Base-by-base conservation (phyloP, 1,284 basidiomycete genomes). In the Trichosporon faecale region DNA sequence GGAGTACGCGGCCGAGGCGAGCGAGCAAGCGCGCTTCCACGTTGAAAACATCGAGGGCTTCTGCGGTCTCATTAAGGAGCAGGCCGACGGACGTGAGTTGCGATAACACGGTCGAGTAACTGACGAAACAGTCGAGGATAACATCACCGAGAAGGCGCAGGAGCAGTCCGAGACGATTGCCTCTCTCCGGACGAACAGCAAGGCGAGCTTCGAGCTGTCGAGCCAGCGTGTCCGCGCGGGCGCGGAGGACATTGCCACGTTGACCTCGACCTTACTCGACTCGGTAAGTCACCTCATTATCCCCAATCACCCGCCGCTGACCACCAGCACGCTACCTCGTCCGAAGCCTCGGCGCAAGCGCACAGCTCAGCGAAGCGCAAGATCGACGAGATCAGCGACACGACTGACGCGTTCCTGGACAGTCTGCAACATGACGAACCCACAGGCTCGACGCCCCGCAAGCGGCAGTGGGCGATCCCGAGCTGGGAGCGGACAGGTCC, bases 361-460 rank as follows among this genome's bases (percentile, higher is more conserved):
- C 65, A 79, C 65, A 29, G 67, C 4, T 31, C 65, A 9, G 71
- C 80, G 11, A 70, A 74, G 35, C 55, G 69, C 4, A 68, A 75
- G 9, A 70, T 85, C 35, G 67, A 73, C 18, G 46, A 66, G 4
- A 76, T 84, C 46, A 70, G 74, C 21, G 52, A 66, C 27, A 70
- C 77, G 16, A 80, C 84, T 0, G 68, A 69, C 0, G 80, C 81
- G 75, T 78, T 84, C 16, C 65, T 74, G 6, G 69, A 70, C 4
- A 77, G 77, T 12, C 79, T 86, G 12, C 73, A 72, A 4, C 77
- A 81, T n/a, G 85, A 86, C 71, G 70, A 80, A 2, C 77, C 85
- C 1, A 86, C 85, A 0, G 85, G 85, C 14, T 66, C 77, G 18
- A 86, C 85, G 2, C 85, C 85, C 0, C 76, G 76, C 25, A 85